phyloP scores from a whole-genome alignment of 2,329 filamentous ascomycete genomes.

The Colletotrichum scovillei region DNA sequence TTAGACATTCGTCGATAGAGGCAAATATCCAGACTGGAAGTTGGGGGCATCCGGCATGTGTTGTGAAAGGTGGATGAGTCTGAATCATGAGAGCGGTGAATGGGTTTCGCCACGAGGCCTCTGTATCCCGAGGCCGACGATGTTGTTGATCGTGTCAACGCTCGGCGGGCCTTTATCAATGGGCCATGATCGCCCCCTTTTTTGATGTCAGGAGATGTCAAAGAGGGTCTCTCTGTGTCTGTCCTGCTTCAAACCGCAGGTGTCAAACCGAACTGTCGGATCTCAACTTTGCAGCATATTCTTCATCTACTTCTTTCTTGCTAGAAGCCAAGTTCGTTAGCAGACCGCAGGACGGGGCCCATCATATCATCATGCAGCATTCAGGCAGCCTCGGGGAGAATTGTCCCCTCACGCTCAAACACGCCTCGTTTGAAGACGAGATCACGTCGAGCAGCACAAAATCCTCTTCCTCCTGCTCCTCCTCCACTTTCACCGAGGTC shows the following conservation, averaged over 20 bases:
- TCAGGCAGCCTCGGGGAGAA: not conserved
- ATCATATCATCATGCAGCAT: not conserved
- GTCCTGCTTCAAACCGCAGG: not conserved
- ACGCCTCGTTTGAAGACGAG: constrained; percentile 15
- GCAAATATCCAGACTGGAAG: not conserved
- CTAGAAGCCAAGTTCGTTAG: no score
- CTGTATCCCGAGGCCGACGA: not conserved
- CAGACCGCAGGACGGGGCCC: not conserved
- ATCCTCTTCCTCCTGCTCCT: not conserved
- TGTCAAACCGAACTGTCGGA: constrained; percentile 5
- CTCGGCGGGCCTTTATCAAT: constrained; percentile 1
- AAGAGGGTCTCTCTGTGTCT: not conserved
- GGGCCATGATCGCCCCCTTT: not conserved
- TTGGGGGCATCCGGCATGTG: not conserved
- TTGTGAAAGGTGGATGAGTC: not conserved
- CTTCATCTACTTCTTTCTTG: not conserved
- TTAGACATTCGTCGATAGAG: constrained; percentile 17
- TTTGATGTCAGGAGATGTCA: not conserved
- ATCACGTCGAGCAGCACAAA: not conserved
- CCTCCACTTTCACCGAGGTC: not conserved
- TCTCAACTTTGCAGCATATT: not conserved
- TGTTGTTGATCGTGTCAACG: not conserved
- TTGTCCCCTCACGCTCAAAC: constrained; percentile 23
- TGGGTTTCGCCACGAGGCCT: not conserved
- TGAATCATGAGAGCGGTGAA: not conserved